These are phyloP conservation scores for Sclerotinia glacialis DNA, from an alignment of 2,329 filamentous ascomycete genomes.

Conservation along the genomic window DNA sequence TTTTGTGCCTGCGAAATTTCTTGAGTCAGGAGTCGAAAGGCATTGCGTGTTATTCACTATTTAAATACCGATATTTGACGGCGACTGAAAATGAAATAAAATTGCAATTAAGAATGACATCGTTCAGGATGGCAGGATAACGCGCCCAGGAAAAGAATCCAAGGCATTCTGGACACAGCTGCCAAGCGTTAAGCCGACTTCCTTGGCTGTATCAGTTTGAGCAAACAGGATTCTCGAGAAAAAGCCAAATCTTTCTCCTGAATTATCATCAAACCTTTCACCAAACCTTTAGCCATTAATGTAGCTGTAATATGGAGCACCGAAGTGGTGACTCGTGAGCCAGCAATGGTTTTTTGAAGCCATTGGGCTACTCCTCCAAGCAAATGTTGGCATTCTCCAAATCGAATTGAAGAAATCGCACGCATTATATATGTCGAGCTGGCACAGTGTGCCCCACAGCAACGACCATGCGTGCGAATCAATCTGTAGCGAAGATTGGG, in stretches of 20 bases:
- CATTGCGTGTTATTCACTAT: not conserved
- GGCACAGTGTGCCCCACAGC: not conserved
- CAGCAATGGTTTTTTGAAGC: not conserved
- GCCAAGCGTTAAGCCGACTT: constrained; percentile 16
- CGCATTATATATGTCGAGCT: constrained; percentile 2
- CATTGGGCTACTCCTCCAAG: not conserved
- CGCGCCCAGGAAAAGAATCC: not conserved
- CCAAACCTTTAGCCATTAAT: not conserved
- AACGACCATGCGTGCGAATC: not conserved
- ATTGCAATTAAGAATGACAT: constrained; percentile 9
- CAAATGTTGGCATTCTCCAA: not conserved
- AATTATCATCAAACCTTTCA: not conserved
- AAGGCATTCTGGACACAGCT: constrained; percentile 14
- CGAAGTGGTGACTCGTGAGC: not conserved
- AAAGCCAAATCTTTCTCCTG: not conserved
- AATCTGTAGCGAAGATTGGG: not conserved
- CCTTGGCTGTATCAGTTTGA: constrained; percentile 16
- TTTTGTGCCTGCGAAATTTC: constrained; percentile 13
- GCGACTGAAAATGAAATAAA: not conserved
- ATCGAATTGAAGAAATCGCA: not conserved
- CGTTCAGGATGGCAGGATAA: not conserved
- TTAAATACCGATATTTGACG: not conserved
- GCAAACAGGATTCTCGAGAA: not conserved
- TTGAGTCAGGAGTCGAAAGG: not conserved
- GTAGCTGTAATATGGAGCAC: not conserved